Evolutionary conservation across 2,329 filamentous ascomycete genomes (phyloP).

Genomic region (Fusarium ambrosium): DNA sequence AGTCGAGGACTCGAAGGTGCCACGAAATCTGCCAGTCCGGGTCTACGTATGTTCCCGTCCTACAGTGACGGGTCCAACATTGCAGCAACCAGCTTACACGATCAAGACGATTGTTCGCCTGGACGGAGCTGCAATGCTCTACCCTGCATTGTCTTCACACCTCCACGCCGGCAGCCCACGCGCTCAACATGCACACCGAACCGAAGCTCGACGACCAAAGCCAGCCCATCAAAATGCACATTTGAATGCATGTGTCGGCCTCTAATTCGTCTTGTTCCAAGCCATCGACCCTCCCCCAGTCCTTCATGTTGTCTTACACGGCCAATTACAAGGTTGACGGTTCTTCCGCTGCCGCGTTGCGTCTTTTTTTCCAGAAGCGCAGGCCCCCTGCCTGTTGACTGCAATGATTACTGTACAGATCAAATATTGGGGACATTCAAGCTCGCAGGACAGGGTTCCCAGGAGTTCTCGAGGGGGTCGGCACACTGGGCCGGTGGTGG

Average conservation of each 20-base stretch:
- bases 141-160: slow-evolving; percentile 28
- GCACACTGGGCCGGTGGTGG: not conserved
- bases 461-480: slow-evolving; percentile 6
- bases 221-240: slow-evolving; percentile 39
- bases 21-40: slow-evolving; percentile 14
- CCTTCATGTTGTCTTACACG: slow-evolving; percentile 13
- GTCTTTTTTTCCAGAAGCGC: slow-evolving; percentile 33
- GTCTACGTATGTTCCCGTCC: slow-evolving; percentile 16
- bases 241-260: slow-evolving; percentile 41
- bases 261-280: slow-evolving; percentile 36
- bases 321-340: slow-evolving; percentile 32
- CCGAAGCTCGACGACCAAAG: slow-evolving; percentile 27
- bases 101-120: slow-evolving; percentile 14
- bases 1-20: slow-evolving; percentile 12
- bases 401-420: not conserved
- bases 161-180: slow-evolving; percentile 22
- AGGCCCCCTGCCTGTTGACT: slow-evolving; percentile 5
- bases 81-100: slow-evolving; percentile 25
- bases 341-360: slow-evolving; percentile 20
- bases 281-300: slow-evolving; percentile 26
- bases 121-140: slow-evolving; percentile 9
- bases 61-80: slow-evolving; percentile 8
- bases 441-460: slow-evolving; percentile 1
- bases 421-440: slow-evolving; percentile 8
- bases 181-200: slow-evolving; percentile 34